Evolutionary conservation across 2,329 filamentous ascomycete genomes (phyloP).

Genomic region (Aspergillus fischeri): DNA sequence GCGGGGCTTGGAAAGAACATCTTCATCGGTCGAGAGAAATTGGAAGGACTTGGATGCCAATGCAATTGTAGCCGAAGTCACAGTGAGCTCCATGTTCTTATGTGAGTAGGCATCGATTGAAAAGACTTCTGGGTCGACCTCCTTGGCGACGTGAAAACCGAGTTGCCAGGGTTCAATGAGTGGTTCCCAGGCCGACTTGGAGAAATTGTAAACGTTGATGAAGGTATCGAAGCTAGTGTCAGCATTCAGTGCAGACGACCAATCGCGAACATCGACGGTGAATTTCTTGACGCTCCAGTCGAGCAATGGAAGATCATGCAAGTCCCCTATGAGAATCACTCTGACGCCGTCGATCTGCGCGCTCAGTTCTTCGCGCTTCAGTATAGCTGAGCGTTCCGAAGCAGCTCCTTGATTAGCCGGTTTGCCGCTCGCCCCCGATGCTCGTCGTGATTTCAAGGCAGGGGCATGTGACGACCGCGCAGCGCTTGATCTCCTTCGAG

Average conservation of each 20-base stretch:
- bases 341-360: slow-evolving; percentile 82
- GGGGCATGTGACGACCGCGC: slow-evolving; percentile 42
- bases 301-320: slow-evolving; percentile 91
- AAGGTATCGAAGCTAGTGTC: slow-evolving; percentile 91
- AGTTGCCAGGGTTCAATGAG: slow-evolving; percentile 94
- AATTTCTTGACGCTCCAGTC: slow-evolving; percentile 93
- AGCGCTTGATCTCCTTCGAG: slow-evolving; percentile 47
- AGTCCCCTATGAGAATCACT: slow-evolving; percentile 88
- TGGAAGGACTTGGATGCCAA: slow-evolving; percentile 88
- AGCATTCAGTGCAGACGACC: slow-evolving; percentile 81
- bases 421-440: slow-evolving; percentile 41
- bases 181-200: slow-evolving; percentile 97
- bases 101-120: slow-evolving; percentile 83
- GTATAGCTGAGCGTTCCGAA: slow-evolving; percentile 47
- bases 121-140: slow-evolving; percentile 68
- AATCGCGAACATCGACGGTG: slow-evolving; percentile 77
- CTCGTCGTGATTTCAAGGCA: slow-evolving; percentile 42
- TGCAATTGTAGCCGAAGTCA: slow-evolving; percentile 92
- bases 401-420: slow-evolving; percentile 34
- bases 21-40: slow-evolving; percentile 82
- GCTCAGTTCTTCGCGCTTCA: slow-evolving; percentile 75
- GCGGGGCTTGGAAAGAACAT: slow-evolving; percentile 88
- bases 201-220: slow-evolving; percentile 97
- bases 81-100: slow-evolving; percentile 84
- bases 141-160: slow-evolving; percentile 81